Evolutionary conservation across 176 grass and related monocot genomes (phyloP).

Genomic region (Rhynchospora tenuis): DNA sequence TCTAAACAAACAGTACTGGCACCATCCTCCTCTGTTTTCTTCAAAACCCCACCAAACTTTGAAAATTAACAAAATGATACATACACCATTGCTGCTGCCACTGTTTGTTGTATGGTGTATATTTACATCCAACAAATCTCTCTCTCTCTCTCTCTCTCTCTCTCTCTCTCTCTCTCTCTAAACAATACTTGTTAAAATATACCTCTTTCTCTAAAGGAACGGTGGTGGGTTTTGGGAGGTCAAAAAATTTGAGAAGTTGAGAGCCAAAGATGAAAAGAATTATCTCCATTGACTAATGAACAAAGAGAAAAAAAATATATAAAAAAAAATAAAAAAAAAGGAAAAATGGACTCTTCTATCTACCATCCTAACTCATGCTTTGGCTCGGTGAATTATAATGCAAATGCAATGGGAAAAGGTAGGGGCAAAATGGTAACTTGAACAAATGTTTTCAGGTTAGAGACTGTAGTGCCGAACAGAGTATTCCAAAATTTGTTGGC

Average conservation of each 20-base stretch:
- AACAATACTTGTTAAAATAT: conserved; percentile 49
- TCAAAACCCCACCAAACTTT: conserved; percentile 17
- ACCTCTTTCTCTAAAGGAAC: conserved; percentile 35
- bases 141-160: not conserved
- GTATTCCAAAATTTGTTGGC: conserved; percentile 69
- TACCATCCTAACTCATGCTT: conserved; percentile 42
- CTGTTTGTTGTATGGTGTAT: conserved; percentile 27
- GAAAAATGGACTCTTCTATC: conserved; percentile 39
- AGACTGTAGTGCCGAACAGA: conserved; percentile 83
- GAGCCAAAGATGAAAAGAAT: conserved; percentile 51
- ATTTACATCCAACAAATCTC: conserved; percentile 31
- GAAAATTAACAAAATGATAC: conserved; percentile 16
- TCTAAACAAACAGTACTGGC: conserved; percentile 26
- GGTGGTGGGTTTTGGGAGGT: conserved; percentile 35
- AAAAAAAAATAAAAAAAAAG: conserved; percentile 13
- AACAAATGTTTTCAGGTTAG: conserved; percentile 36
- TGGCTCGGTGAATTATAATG: conserved; percentile 44
- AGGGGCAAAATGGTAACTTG: conserved; percentile 23
- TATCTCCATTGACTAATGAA: conserved; percentile 23
- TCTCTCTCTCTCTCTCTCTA: conserved; percentile 22
- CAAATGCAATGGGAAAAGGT: conserved; percentile 34
- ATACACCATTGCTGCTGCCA: conserved; percentile 22
- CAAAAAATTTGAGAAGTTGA: conserved; percentile 39
- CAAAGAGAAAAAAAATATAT: conserved; percentile 9
- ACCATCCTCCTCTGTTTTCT: not conserved